Evolutionary conservation across 768 basidiomycete genomes (phyloP).

Genomic region (Holtermanniella nyarrowii): DNA sequence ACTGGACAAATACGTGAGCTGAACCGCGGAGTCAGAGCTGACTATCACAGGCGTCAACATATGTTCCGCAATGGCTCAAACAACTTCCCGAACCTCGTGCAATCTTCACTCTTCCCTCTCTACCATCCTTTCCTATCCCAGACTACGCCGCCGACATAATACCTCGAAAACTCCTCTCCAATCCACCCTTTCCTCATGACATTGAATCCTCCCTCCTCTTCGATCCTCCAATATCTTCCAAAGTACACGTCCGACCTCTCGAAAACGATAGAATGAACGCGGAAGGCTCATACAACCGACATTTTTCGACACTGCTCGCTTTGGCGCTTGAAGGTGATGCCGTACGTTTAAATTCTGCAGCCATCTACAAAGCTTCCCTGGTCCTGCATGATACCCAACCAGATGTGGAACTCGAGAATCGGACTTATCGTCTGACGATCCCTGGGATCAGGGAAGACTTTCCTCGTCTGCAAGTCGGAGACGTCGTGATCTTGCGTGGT

Average conservation of each 20-base stretch:
- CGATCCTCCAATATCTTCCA: not conserved
- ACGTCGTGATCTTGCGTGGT: conserved; percentile 33
- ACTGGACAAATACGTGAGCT: no score
- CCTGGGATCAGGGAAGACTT: conserved; percentile 40
- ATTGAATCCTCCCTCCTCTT: conserved; percentile 12
- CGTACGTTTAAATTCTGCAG: conserved; percentile 4
- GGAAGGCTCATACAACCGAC: conserved; percentile 10
- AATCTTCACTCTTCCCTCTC: conserved; percentile 1
- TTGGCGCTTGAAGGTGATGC: conserved; percentile 12
- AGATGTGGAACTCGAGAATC: not conserved
- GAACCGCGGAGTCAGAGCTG: no score
- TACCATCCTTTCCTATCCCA: conserved; percentile 5
- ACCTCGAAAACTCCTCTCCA: conserved; percentile 1
- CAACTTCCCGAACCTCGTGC: conserved; percentile 5
- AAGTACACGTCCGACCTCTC: not conserved
- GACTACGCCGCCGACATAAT: conserved; percentile 10
- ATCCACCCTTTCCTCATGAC: not conserved
- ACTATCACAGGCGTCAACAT: conserved; percentile 12
- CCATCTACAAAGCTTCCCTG: conserved; percentile 4
- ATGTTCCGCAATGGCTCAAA: conserved; percentile 16
- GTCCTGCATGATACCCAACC: conserved; percentile 1
- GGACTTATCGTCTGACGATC: conserved; percentile 13
- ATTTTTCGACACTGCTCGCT: conserved; percentile 18
- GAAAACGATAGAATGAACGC: not conserved
- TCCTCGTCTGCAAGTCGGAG: conserved; percentile 37